These are phyloP conservation scores for Macrocybe gigantea DNA, from an alignment of 768 basidiomycete genomes.

Conservation along the genomic window DNA sequence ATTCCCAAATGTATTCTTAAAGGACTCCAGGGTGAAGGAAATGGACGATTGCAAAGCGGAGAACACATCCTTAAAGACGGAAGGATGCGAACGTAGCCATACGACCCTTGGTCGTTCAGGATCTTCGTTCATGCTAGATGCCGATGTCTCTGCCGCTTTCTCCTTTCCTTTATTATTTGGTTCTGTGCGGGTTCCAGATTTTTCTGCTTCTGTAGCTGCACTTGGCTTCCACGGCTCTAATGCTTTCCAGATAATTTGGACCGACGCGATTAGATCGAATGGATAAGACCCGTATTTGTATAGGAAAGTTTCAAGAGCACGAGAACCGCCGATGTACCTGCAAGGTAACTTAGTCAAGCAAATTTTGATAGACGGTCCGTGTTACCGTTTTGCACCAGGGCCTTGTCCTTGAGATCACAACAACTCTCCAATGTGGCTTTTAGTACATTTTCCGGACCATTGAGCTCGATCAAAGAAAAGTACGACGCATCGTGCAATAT, in stretches of 20 bases:
- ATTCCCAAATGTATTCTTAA: conserved; percentile 13
- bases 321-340: conserved; percentile 64
- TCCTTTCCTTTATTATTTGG: conserved; percentile 23
- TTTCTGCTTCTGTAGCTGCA: conserved; percentile 1
- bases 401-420: conserved; percentile 58
- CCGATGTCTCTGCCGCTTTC: conserved; percentile 10
- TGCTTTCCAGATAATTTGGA: conserved; percentile 71
- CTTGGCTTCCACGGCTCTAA: neutral
- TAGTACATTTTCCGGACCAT: conserved; percentile 54
- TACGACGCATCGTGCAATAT: conserved; percentile 93
- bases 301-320: conserved; percentile 59
- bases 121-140: conserved; percentile 7
- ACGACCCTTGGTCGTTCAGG: conserved; percentile 32
- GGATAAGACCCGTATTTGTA: conserved; percentile 67
- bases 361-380: neutral
- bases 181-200: conserved; percentile 1
- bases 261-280: conserved; percentile 61
- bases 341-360: neutral
- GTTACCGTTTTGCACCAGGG: conserved; percentile 58
- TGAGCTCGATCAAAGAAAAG: conserved; percentile 67
- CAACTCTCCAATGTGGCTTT: conserved; percentile 43
- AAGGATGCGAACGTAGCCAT: conserved; percentile 82
- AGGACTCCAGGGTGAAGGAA: conserved; percentile 37
- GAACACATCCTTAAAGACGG: conserved; percentile 54
- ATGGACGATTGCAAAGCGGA: conserved; percentile 44